phyloP scores from a whole-genome alignment of 345 rosid genomes.

The Aegle marmelos region DNA sequence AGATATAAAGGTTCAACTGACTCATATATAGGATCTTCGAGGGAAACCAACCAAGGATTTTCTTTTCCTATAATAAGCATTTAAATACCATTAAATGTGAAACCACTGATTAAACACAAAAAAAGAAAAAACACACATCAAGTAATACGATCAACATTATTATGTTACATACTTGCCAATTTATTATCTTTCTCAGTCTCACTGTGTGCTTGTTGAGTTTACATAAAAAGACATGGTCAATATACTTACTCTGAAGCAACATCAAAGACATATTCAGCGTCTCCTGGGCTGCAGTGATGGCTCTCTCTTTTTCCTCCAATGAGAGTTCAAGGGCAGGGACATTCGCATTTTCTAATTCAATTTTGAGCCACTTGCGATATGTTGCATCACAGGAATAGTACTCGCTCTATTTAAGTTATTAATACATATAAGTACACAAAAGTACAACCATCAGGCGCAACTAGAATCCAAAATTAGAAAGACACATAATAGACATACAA shows the following conservation, averaged over 20 bases:
- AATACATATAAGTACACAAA: neutral
- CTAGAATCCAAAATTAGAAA: neutral
- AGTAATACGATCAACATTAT: neutral
- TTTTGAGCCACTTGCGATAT: conserved; percentile 92
- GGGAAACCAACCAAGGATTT: conserved; percentile 67
- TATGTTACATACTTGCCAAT: neutral
- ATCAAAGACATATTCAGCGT: conserved; percentile 58
- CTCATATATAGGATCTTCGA: conserved; percentile 52
- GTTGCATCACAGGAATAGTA: conserved; percentile 97
- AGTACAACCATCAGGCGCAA: conserved; percentile 9
- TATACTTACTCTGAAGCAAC: conserved; percentile 64
- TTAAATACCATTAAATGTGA: conserved; percentile 18
- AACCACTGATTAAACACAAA: conserved; percentile 7
- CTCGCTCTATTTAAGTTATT: conserved; percentile 53
- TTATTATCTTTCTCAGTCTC: neutral
- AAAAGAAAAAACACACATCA: neutral
- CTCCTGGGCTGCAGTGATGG: conserved; percentile 62
- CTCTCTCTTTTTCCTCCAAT: conserved; percentile 68
- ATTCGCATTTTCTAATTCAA: conserved; percentile 74
- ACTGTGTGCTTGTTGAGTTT: neutral
- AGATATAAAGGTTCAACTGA: conserved; percentile 46
- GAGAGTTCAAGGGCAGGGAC: conserved; percentile 64
- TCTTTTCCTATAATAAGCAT: conserved; percentile 50
- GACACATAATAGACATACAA: conserved; percentile 12
- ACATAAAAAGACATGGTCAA: neutral